Conservation (phyloP, 208 protist genomes). For the Trypanosoma rangeli region DNA sequence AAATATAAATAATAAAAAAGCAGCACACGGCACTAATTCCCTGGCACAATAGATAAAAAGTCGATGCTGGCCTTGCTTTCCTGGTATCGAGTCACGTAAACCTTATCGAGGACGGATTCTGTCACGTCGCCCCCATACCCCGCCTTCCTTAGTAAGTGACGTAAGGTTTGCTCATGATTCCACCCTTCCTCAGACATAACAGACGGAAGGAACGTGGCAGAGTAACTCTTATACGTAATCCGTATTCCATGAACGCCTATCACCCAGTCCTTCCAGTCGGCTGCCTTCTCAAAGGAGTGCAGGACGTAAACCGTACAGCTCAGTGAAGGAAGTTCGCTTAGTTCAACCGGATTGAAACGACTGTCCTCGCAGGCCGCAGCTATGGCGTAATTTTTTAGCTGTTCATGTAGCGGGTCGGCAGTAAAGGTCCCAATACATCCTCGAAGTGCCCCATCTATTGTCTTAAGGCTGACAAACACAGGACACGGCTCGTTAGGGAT, state of each 20-base stretch:
- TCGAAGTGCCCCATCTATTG: conserved; percentile 55
- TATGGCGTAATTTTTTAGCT: conserved; percentile 70
- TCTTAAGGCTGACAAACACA: conserved; percentile 80
- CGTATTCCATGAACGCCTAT: conserved; percentile 83
- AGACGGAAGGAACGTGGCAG: conserved; percentile 80
- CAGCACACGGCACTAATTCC: conserved; percentile 13
- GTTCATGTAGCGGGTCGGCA: conserved; percentile 57
- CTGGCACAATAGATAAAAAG: conserved; percentile 13
- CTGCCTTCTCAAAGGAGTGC: conserved; percentile 75
- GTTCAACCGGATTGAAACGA: conserved; percentile 65
- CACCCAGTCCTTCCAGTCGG: conserved; percentile 77
- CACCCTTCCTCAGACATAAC: conserved; percentile 77
- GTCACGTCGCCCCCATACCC: conserved; percentile 62
- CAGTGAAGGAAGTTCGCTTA: conserved; percentile 62
- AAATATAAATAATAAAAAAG: conserved; percentile 13
- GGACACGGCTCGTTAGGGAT: conserved; percentile 70
- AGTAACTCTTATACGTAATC: conserved; percentile 57
- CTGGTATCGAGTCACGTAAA: conserved; percentile 76
- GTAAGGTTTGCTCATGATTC: conserved; percentile 66
- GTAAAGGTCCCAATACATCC: conserved; percentile 85
- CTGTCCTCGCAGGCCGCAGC: conserved; percentile 73
- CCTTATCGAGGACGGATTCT: conserved; percentile 43
- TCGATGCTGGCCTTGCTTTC: conserved; percentile 26
- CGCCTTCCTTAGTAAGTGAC: conserved; percentile 66
- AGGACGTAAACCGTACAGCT: conserved; percentile 81